Base-by-base conservation (phyloP, 805 yeast species). In the Suhomyces canberraensis region DNA sequence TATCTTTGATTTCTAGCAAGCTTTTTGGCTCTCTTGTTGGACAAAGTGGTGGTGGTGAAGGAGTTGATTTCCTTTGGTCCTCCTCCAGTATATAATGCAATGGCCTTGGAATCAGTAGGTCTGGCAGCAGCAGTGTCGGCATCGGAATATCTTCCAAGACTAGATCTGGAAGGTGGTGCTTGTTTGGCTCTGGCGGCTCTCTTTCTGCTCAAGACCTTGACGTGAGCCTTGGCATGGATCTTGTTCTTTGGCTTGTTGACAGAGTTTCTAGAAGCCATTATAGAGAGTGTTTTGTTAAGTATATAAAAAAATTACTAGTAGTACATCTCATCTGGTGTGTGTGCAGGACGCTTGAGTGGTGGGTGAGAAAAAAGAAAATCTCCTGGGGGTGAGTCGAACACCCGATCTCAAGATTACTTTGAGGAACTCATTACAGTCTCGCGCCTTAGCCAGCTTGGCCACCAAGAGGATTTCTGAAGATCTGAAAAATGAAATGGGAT, bases 201-300 rank as follows among this genome's bases (percentile, higher is more conserved):
- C 55, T 74, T 79, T 50, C 67, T 71, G 16, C 78, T 75, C 20
- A 79, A 59, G 27, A 73, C 53, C 22, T 68, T 58, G 30, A 75
- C 69, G 58, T 76, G 81, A 35, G 70, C 69, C 41, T 71, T 69
- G 36, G 78, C 65, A 44, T 61, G 66, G 25, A 77, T 60, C 43
- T 75, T 73, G 48, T 74, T 76, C 57, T 81, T 82, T 32, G 93
- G 95, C 61, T 81, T 85, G 61, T 88, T 89, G 47, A 87, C 71
- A 29, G 88, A 77, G 69, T 85, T 87, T 63, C 75, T 83, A 13
- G 89, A 81, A 22, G 95, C 93, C 95, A 86, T 86, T 15, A 29
- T 46, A 27, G 11, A 21, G 29, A 8, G 11, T 24, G 13, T 5
- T 8, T 24, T n/a, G n/a, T 14, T 16, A 20, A 30, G 25, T 40